These are phyloP conservation scores for Karstenula rhodostoma DNA, from an alignment of 2,329 filamentous ascomycete genomes.

Conservation along the genomic window DNA sequence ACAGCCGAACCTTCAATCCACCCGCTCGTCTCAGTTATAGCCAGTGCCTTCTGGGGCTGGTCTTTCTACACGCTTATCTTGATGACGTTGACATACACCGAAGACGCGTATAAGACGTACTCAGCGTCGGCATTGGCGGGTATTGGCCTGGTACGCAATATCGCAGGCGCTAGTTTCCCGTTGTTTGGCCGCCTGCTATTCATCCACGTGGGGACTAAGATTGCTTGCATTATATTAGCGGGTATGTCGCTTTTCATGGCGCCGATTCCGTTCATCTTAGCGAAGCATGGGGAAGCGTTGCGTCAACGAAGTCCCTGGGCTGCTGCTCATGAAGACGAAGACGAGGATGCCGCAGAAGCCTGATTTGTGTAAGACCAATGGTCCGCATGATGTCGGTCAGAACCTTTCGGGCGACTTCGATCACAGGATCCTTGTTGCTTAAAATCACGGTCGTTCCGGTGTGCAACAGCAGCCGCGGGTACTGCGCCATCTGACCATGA, in stretches of 20 bases:
- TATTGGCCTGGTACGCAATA: conserved; percentile 50
- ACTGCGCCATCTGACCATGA: conserved; percentile 30
- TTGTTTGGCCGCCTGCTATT: conserved; percentile 43
- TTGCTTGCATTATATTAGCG: conserved; percentile 41
- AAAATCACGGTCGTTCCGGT: neutral
- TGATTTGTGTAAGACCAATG: neutral
- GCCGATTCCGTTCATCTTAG: conserved; percentile 47
- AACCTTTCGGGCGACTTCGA: too few species aligned
- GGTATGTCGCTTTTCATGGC: conserved; percentile 38
- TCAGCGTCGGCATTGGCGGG: conserved; percentile 54
- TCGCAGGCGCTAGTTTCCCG: conserved; percentile 47
- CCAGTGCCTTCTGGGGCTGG: conserved; percentile 60
- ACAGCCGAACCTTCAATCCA: conserved; percentile 36
- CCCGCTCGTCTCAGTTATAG: conserved; percentile 58
- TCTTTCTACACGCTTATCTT: conserved; percentile 61
- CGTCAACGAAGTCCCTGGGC: conserved; percentile 51
- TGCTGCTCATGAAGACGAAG: conserved; percentile 47
- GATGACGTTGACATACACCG: conserved; percentile 59
- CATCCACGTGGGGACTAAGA: conserved; percentile 37
- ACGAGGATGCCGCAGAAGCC: conserved; percentile 24
- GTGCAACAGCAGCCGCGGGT: neutral
- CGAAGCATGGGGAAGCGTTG: conserved; percentile 43
- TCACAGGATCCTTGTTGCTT: neutral
- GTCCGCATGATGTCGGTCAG: neutral
- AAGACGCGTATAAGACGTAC: conserved; percentile 58